Conservation (phyloP, 2,329 filamentous ascomycete genomes). For the Sphaceloma murrayae region DNA sequence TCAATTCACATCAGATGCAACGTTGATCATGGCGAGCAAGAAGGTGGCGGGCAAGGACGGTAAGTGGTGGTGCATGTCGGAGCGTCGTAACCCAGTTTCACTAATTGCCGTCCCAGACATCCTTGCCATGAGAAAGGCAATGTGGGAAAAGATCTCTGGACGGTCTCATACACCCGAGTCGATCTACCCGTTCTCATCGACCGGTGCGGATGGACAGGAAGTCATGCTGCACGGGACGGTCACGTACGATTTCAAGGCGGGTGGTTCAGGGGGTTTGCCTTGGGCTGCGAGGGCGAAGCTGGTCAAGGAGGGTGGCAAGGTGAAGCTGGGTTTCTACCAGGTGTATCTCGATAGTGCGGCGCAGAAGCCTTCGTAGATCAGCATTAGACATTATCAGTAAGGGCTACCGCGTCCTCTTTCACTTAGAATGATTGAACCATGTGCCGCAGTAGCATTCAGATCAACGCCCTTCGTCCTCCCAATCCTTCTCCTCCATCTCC, state of each 20-base stretch:
- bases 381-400: slow-evolving; percentile 2
- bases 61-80: slow-evolving; percentile 23
- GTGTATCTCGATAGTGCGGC: slow-evolving; percentile 40
- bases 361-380: slow-evolving; percentile 12
- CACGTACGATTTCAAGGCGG: slow-evolving; percentile 44
- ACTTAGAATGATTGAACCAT: too few species aligned
- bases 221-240: slow-evolving; percentile 48
- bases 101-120: too few species aligned
- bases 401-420: too few species aligned
- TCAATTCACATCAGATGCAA: slow-evolving; percentile 41
- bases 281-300: slow-evolving; percentile 49
- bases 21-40: slow-evolving; percentile 45
- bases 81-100: too few species aligned
- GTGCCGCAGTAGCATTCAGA: not conserved
- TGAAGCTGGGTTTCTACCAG: slow-evolving; percentile 47
- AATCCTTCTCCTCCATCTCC: slow-evolving; percentile 24
- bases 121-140: slow-evolving; percentile 39
- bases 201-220: slow-evolving; percentile 36
- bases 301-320: slow-evolving; percentile 41
- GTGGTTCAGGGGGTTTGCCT: slow-evolving; percentile 37
- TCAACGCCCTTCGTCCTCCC: too few species aligned
- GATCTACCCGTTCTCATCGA: slow-evolving; percentile 39
- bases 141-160: slow-evolving; percentile 45
- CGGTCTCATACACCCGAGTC: slow-evolving; percentile 39
- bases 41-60: slow-evolving; percentile 37